These are phyloP conservation scores for Psidium guajava DNA, from an alignment of 345 rosid species.

Conservation along the genomic window DNA sequence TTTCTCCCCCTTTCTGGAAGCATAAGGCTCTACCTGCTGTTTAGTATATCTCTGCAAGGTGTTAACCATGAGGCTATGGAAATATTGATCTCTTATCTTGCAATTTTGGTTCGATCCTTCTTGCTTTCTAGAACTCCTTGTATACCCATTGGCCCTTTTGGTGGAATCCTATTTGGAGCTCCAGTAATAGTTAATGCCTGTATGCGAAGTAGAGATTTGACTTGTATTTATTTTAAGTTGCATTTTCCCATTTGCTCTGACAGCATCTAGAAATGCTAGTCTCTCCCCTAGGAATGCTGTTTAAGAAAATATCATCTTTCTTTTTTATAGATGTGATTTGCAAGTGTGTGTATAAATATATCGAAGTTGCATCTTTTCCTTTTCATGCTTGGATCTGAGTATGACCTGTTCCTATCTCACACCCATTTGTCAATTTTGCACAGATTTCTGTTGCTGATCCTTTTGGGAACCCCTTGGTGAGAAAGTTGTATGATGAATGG, in stretches of 20 bases:
- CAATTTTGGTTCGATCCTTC: background rate
- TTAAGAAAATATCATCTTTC: background rate
- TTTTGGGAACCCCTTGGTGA: conserved; percentile 57
- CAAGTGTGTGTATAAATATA: background rate
- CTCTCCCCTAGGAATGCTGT: background rate
- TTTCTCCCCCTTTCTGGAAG: background rate
- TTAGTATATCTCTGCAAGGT: background rate
- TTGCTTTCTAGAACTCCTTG: background rate
- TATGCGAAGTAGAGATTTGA: background rate
- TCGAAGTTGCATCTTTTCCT: background rate
- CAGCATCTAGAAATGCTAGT: background rate
- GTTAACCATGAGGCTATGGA: background rate
- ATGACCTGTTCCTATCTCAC: background rate
- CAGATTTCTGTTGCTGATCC: conserved; percentile 65
- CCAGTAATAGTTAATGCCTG: background rate
- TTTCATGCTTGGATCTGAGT: background rate
- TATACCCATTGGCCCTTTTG: background rate
- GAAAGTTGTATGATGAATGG: conserved; percentile 67
- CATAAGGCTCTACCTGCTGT: background rate
- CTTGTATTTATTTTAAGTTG: background rate
- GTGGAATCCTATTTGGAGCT: background rate
- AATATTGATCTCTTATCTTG: background rate
- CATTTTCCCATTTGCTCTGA: background rate
- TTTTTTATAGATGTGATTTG: background rate
- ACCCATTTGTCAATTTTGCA: background rate